These are phyloP conservation scores for Lithohypha guttulata DNA, from an alignment of 2,329 filamentous ascomycete species.

Conservation along the genomic window DNA sequence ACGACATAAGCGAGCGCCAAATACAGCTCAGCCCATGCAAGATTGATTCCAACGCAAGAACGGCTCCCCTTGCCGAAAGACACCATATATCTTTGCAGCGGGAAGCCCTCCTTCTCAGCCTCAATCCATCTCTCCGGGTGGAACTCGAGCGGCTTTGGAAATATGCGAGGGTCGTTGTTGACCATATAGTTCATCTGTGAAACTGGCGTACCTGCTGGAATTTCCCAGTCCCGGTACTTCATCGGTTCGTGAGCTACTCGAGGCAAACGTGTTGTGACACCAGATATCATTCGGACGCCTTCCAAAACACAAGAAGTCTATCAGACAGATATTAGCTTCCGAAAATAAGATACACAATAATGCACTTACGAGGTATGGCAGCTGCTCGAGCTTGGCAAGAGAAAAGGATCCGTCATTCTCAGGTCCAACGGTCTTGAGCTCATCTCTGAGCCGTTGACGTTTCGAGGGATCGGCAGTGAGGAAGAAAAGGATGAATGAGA, in stretches of 20 bases:
- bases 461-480: conserved; percentile 15
- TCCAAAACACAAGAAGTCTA: conserved; percentile 24
- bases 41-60: conserved; percentile 8
- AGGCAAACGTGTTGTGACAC: conserved; percentile 17
- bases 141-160: conserved; percentile 10
- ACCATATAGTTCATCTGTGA: conserved; percentile 16
- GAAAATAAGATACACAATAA: not conserved
- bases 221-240: conserved; percentile 24
- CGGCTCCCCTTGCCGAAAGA: conserved; percentile 6
- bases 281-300: conserved; percentile 22
- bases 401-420: conserved; percentile 2
- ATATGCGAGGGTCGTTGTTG: conserved; percentile 17
- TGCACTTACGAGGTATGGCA: conserved; percentile 21
- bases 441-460: conserved; percentile 11
- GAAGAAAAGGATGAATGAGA: conserved; percentile 25
- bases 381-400: conserved; percentile 22
- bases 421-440: conserved; percentile 5
- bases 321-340: not conserved
- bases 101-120: conserved; percentile 4
- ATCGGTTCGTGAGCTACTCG: conserved; percentile 19
- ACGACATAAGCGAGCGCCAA: conserved; percentile 14
- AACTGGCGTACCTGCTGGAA: conserved; percentile 23
- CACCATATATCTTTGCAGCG: conserved; percentile 6
- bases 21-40: conserved; percentile 18
- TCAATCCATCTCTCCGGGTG: conserved; percentile 17